Evolutionary conservation across 805 yeast genomes (phyloP), one percentile per base, ranked within the genome.

Genomic region (Nakazawaea ambrosiae): DNA sequence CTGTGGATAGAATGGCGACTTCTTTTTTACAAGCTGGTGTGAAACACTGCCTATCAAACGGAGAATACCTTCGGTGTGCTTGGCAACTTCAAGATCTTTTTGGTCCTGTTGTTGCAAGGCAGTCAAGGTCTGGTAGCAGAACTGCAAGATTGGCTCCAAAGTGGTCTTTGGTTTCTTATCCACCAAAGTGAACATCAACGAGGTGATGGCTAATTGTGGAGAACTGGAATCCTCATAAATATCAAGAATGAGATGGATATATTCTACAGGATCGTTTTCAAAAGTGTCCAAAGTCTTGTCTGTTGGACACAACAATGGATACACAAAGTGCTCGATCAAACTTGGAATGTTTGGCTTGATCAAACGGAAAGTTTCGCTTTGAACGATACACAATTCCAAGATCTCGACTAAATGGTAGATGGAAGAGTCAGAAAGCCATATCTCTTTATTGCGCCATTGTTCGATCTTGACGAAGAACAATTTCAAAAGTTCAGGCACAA

Each of bases 261-360:
- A 92, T 55, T 90, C 97, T 34, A 75, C 82, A 7, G 97, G 97
- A 53, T 90, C 97, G 44, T 73, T 75, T 44, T 88, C 95, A 60
- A 85, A 90, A 17, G 75, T 59, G 44, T 85, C 95, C 42, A 89
- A 62, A 18, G 77, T 75, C 3, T 74, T 78, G 42, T 81, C 83
- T 5, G 72, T 68, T 8, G 95, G 90, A 47, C 85, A 73, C 36
- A 92, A 61, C 37, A 86, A 57, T 2, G 96, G 96, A 61, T 71
- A 88, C 6, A 89, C 68, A 42, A 92, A 78, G 48, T 81, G 87
- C 8, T 79, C 63, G 25, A 90, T 65, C 22, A 90, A 57, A 5
- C 71, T 68, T 34, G 73, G 72, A 36, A 77, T 68, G 57, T 82
- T 85, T 1, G 90, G 86, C 50, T 80, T 75, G 37, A 90, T 61